These are phyloP conservation scores for Euphorbia celastroides DNA, from an alignment of 441 rosid species.

Conservation along the genomic window DNA sequence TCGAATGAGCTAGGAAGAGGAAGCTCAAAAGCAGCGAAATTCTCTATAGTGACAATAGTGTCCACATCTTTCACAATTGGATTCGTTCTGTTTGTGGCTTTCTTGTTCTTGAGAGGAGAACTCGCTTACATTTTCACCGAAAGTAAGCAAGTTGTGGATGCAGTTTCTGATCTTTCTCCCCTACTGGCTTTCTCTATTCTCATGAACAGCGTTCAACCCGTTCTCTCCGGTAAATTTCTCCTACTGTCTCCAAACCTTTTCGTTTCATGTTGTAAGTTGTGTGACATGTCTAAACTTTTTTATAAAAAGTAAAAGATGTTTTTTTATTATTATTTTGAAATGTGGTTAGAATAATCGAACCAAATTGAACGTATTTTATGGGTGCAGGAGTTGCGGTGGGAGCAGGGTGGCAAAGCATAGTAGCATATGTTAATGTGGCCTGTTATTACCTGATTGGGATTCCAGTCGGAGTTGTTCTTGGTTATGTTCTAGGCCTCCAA, in stretches of 20 bases:
- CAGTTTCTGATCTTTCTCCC: slow-evolving; percentile 68
- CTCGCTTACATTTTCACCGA: slow-evolving; percentile 55
- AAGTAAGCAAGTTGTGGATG: slow-evolving; percentile 37
- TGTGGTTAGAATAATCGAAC: too few species aligned
- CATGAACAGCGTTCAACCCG: slow-evolving; percentile 68
- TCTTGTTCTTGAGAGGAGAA: slow-evolving; percentile 33
- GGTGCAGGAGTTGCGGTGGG: too few species aligned
- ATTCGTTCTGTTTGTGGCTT: slow-evolving; percentile 41
- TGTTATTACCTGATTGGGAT: slow-evolving; percentile 59
- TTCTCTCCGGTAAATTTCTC: slow-evolving; percentile 61
- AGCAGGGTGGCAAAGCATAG: too few species aligned
- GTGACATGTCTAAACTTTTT: too few species aligned
- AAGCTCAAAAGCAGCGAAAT: slow-evolving; percentile 61
- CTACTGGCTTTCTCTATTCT: too few species aligned
- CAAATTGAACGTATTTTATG: too few species aligned
- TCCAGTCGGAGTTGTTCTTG: slow-evolving; percentile 46
- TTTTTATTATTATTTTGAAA: too few species aligned
- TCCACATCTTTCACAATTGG: too few species aligned
- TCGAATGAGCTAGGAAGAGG: slow-evolving; percentile 81
- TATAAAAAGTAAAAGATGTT: too few species aligned
- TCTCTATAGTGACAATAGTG: slow-evolving; percentile 54
- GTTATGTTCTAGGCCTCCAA: too few species aligned
- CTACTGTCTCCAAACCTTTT: too few species aligned
- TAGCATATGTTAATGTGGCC: slow-evolving; percentile 47
- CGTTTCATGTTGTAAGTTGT: too few species aligned